Base-by-base conservation (phyloP, 2,329 filamentous ascomycete species). In the Colletotrichum echinochloae region DNA sequence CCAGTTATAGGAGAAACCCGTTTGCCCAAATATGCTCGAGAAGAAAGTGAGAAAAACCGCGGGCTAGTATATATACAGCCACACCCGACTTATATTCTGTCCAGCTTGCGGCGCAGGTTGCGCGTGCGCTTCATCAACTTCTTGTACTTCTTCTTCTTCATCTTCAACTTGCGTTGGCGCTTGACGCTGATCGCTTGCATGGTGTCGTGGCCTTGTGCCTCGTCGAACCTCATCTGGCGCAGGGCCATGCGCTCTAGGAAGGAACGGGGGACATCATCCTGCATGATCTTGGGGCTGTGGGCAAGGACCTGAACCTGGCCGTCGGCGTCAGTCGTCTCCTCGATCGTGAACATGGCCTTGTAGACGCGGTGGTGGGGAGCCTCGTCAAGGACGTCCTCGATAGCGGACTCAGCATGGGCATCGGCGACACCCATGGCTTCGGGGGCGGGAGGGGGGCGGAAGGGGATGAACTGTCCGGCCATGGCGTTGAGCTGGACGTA, bases 121-220 rank as follows among this genome's bases (percentile, higher is more conserved):
- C 95, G 90, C 78, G 95, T 98, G 82, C 90, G 89, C 87, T 92
- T 93, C 93, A 97, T 94, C 75, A 98, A 86, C 90, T 99, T 99
- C 94, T 98, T 98, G 84, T 97, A 97, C 91, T 99, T 99, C 89
- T 98, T 95, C 90, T 98, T 99, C 93, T 99, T 99, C 95, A 99
- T 99, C 90, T 94, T 97, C 78, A 98, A 85, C 85, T 96, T 97
- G 79, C 94, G 88, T 83, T 97, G 94, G 81, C 96, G 89, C 87
- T 92, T 94, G 76, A 98, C 95, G 79, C 94, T 97, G 79, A 99
- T 94, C 73, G 94, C 89, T 72, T 91, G 84, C 91, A 97, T 95
- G 71, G 80, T 78, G 77, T 74, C 76, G 74, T 83, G 83, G 65
- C 82, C 82, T 73, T 85, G 83, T 61, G 83, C 82, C 65, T 89